A percentile compares a stretch with the other conserved stretches of the same genome.
Conservation (phyloP, 2,329 filamentous ascomycete genomes). For the Colletotrichum tofieldiae region DNA sequence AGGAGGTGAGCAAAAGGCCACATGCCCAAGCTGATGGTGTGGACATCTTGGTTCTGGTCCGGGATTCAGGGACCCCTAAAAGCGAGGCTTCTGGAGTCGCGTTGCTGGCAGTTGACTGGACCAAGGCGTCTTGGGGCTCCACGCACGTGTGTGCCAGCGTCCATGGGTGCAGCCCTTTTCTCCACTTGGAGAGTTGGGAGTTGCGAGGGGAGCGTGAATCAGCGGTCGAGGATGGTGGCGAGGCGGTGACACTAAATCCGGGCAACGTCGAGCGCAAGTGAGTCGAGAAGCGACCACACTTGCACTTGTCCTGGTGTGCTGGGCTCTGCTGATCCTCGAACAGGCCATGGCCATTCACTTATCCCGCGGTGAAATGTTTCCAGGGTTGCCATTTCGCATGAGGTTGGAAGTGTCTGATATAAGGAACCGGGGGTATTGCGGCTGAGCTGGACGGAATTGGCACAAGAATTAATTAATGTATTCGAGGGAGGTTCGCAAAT, state of each 20-base stretch:
- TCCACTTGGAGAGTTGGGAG: neutral
- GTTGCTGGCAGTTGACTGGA: neutral
- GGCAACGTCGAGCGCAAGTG: neutral
- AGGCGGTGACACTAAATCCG: conserved; percentile 15
- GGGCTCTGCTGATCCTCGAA: neutral
- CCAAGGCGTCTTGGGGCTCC: neutral
- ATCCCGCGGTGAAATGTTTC: neutral
- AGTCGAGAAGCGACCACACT: neutral
- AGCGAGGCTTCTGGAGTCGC: neutral
- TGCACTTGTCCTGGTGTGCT: too few relatives aligned
- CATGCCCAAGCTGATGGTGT: conserved; percentile 10
- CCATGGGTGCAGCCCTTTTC: neutral
- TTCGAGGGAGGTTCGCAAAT: neutral
- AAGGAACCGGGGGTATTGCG: neutral
- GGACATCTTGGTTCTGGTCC: conserved; percentile 8
- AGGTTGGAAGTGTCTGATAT: neutral
- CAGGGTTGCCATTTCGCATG: neutral
- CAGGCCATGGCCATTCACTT: neutral
- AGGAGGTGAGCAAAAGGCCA: conserved; percentile 4
- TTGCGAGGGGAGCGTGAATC: neutral
- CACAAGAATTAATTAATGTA: neutral
- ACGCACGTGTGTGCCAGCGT: neutral
- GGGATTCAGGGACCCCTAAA: conserved; percentile 25
- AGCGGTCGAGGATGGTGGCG: neutral
- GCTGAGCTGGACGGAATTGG: neutral